Percentiles rank a stretch among this genome's conserved stretches.
Evolutionary conservation across 2,329 filamentous ascomycete genomes (phyloP).

Genomic region (Stylonectria norvegica): DNA sequence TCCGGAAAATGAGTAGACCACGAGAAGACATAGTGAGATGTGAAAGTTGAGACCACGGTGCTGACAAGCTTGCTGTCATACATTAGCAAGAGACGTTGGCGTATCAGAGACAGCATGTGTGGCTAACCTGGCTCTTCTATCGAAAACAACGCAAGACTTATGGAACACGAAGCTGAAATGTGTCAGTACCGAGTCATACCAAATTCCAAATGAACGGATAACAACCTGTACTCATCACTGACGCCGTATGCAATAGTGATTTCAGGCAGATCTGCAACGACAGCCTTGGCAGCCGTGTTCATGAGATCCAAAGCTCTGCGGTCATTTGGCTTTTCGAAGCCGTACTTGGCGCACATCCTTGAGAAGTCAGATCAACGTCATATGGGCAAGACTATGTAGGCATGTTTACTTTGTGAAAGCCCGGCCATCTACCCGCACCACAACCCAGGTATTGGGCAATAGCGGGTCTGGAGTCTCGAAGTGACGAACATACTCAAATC

Average conservation of each 20-base stretch:
- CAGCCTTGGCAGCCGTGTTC: conserved; percentile 85
- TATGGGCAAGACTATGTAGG: neutral
- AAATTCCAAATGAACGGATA: too few species aligned
- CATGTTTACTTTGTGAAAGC: conserved; percentile 87
- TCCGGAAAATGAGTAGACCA: conserved; percentile 77
- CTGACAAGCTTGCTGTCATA: conserved; percentile 75
- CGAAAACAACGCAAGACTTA: conserved; percentile 77
- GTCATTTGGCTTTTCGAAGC: conserved; percentile 91
- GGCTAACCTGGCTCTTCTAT: conserved; percentile 71
- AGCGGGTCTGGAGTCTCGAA: conserved; percentile 83
- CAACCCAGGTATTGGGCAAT: conserved; percentile 91
- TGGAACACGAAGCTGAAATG: conserved; percentile 76
- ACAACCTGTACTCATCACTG: conserved; percentile 84
- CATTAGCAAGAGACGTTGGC: too few species aligned
- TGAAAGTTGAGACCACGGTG: conserved; percentile 90
- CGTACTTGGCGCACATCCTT: conserved; percentile 78
- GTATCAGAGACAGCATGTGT: too few species aligned
- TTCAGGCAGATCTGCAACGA: conserved; percentile 80
- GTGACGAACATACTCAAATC: conserved; percentile 87
- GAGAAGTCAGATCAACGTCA: conserved; percentile 13
- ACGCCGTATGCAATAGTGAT: conserved; percentile 87
- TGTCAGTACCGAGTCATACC: conserved; percentile 4
- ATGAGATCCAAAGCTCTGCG: conserved; percentile 82
- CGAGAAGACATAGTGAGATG: conserved; percentile 78
- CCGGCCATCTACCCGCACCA: conserved; percentile 88